These are phyloP conservation scores for Chaetomiaceae sp. DNA, from an alignment of 2,329 filamentous ascomycete genomes.

Conservation along the genomic window DNA sequence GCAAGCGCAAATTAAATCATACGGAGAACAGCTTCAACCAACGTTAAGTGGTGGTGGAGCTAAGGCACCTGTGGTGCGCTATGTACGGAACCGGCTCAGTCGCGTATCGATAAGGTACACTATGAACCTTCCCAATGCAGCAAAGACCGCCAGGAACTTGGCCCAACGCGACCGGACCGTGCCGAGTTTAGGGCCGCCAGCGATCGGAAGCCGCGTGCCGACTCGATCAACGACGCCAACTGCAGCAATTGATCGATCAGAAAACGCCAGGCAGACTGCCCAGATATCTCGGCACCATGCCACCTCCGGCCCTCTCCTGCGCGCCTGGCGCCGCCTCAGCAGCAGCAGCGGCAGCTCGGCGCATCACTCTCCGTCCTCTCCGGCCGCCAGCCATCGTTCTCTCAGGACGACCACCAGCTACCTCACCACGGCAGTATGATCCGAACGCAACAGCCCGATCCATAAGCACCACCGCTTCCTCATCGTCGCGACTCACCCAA, in stretches of 20 bases:
- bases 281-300: neutral
- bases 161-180: no score
- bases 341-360: constrained; percentile 9
- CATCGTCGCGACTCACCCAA: neutral
- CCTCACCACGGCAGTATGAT: neutral
- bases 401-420: neutral
- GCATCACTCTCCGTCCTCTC: constrained; percentile 3
- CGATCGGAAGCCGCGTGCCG: neutral
- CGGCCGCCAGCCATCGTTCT: neutral
- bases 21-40: no score
- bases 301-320: neutral
- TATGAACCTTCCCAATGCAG: constrained; percentile 4
- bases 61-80: no score
- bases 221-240: constrained; percentile 1
- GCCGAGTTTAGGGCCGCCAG: no score
- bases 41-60: no score
- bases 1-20: no score
- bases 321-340: constrained; percentile 6
- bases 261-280: neutral
- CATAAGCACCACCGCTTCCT: neutral
- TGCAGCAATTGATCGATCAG: neutral
- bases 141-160: neutral
- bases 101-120: neutral
- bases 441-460: neutral
- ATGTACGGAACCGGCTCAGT: no score